Evolutionary conservation across 495 filamentous ascomycete species (phyloP).

Genomic region (Aspergillus asperescens): DNA sequence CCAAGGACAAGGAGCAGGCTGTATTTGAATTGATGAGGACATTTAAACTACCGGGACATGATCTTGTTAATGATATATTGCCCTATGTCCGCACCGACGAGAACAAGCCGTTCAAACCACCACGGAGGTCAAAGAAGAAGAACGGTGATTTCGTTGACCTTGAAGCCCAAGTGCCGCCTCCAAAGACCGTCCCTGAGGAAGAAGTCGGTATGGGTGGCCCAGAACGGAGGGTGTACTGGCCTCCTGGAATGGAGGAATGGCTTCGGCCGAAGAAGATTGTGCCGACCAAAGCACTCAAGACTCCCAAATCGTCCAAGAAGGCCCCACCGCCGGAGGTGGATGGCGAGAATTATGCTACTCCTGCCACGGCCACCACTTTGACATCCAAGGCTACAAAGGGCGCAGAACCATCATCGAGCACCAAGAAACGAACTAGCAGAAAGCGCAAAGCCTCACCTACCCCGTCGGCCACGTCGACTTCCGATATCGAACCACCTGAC

Average conservation of each 20-base stretch:
- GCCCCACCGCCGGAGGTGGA: slow-evolving; percentile 19
- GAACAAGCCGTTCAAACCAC: slow-evolving; percentile 53
- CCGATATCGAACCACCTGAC: slow-evolving; percentile 23
- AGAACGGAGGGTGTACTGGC: slow-evolving; percentile 89
- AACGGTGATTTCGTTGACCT: slow-evolving; percentile 48
- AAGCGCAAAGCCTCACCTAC: slow-evolving; percentile 35
- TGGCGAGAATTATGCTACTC: slow-evolving; percentile 3
- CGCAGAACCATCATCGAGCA: slow-evolving; percentile 17
- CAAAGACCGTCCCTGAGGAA: slow-evolving; percentile 50
- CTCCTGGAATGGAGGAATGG: slow-evolving; percentile 84
- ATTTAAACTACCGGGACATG: slow-evolving; percentile 73
- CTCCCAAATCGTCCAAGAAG: slow-evolving; percentile 20
- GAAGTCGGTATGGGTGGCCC: slow-evolving; percentile 86
- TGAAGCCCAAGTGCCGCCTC: slow-evolving; percentile 42
- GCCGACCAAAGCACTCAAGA: slow-evolving; percentile 46
- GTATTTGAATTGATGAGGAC: slow-evolving; percentile 90
- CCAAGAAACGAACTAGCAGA: slow-evolving; percentile 22
- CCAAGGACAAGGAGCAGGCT: slow-evolving; percentile 96
- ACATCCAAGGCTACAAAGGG: not conserved
- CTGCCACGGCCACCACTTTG: slow-evolving; percentile 17
- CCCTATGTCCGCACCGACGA: slow-evolving; percentile 76
- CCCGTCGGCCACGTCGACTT: slow-evolving; percentile 23
- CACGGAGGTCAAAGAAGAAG: slow-evolving; percentile 44
- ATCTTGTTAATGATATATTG: slow-evolving; percentile 69
- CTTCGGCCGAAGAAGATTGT: slow-evolving; percentile 72